Evolutionary conservation across 2,329 filamentous ascomycete species (phyloP), one percentile per base, ranked within the genome.

Genomic region (Lasiodiplodia sp.): DNA sequence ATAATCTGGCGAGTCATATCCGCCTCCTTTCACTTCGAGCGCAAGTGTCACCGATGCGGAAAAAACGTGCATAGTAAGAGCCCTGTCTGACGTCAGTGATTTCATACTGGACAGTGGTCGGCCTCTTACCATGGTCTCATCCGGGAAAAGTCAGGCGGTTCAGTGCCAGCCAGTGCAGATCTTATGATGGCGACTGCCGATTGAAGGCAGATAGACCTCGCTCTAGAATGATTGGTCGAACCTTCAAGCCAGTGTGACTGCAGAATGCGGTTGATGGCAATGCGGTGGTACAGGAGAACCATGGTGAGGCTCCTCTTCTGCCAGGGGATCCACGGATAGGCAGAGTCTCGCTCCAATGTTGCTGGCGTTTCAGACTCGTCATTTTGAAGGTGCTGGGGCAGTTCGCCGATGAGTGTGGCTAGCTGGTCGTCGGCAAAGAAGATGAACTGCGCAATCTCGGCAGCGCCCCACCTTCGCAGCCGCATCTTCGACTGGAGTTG

Each of bases 201-300:
- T 7, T 66, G 70, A 4, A 70, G 55, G 25, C 70, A 71, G n/a
- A 71, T 66, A 2, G 70, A 71, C 40, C 70, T 58, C 6, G 70
- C 70, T 25, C 70, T 62, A 34, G 70, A 66, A 34, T 67, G 70
- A 31, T 71, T 70, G 8, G 66, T 69, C 7, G 69, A 71, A 21
- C 70, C 70, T 51, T 71, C 69, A 11, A 71, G 67, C 70, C 70
- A 71, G 44, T 71, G 67, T 7, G 62, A 56, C 40, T 71, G 70
- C 23, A 71, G 47, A 2, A 70, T 60, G 14, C 68, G 70, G 55
- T 71, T 70, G 62, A 70, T 69, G 16, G 70, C 70, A 16, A 71
- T 47, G 2, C 70, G 66, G 64, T 71, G 69, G 44, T 71, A 71
- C 14, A 71, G 58, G 25, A 71, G 66, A 37, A 71, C 69, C 53